Evolutionary conservation across 345 rosid genomes (phyloP).

Genomic region (Balakata baccata): DNA sequence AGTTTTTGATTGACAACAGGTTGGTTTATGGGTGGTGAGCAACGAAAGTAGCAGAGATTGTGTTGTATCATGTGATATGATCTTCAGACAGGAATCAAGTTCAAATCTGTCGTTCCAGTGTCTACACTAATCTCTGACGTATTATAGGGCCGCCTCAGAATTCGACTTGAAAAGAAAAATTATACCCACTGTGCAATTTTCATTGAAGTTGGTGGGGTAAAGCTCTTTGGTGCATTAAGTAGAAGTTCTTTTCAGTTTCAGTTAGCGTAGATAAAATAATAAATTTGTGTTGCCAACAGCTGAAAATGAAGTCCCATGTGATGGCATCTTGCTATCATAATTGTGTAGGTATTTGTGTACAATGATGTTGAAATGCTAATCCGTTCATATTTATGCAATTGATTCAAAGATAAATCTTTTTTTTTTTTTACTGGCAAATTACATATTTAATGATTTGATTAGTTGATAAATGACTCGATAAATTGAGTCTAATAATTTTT

Average conservation of each 20-base stretch:
- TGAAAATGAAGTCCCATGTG: constrained; percentile 10
- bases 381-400: constrained; percentile 11
- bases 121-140: constrained; percentile 5
- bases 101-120: constrained; percentile 14
- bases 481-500: too few species aligned
- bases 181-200: constrained; percentile 11
- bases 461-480: too few species aligned
- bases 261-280: constrained; percentile 29
- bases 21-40: background rate
- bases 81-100: constrained; percentile 2
- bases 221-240: constrained; percentile 14
- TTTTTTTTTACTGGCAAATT: background rate
- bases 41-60: background rate
- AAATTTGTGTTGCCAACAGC: constrained; percentile 16
- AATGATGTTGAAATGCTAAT: constrained; percentile 11
- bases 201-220: constrained; percentile 3
- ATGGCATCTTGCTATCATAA: constrained; percentile 24
- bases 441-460: too few species aligned
- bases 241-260: background rate
- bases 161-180: constrained; percentile 2
- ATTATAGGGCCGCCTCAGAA: constrained; percentile 2
- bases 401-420: background rate
- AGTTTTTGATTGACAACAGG: background rate
- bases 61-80: background rate
- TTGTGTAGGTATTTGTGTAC: constrained; percentile 20